These are phyloP conservation scores for Amaranthus hypochondriacus DNA, from an alignment of 148 eudicot genomes.

Conservation along the genomic window DNA sequence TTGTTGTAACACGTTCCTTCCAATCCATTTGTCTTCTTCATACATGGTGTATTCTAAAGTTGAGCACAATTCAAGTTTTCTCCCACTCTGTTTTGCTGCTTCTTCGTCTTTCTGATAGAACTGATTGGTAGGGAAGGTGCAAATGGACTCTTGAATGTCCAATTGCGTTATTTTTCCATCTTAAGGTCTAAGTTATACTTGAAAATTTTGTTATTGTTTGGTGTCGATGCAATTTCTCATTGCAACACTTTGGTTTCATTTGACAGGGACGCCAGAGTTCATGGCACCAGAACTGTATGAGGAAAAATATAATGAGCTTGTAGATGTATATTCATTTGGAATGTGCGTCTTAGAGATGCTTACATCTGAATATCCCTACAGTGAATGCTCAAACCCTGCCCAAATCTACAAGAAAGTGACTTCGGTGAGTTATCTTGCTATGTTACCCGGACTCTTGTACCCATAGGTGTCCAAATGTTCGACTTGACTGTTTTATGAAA, in stretches of 20 bases:
- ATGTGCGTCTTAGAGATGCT: constrained; percentile 91
- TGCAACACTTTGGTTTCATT: not conserved
- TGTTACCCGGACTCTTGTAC: too few relatives aligned
- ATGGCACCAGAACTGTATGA: constrained; percentile 92
- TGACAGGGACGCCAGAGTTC: constrained; percentile 84
- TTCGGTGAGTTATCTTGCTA: constrained; percentile 34
- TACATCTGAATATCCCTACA: constrained; percentile 70
- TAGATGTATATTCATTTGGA: constrained; percentile 84
- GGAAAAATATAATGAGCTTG: constrained; percentile 72
- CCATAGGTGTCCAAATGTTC: too few relatives aligned
- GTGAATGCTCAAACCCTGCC: constrained; percentile 79
- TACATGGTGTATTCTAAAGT: not conserved
- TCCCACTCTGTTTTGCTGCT: not conserved
- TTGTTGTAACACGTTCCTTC: not conserved
- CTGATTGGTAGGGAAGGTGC: not conserved
- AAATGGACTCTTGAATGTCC: too few relatives aligned
- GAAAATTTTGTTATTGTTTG: not conserved
- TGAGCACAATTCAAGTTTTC: not conserved
- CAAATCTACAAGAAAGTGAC: constrained; percentile 92
- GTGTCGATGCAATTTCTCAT: not conserved
- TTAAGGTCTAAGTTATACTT: not conserved
- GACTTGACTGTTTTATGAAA: too few relatives aligned
- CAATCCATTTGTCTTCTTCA: not conserved
- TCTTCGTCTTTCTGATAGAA: not conserved
- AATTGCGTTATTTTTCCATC: not conserved